A percentile compares a stretch with the other conserved stretches of the same genome.
Evolutionary conservation across 2,329 filamentous ascomycete species (phyloP).

Genomic region (Xylariales sp.): DNA sequence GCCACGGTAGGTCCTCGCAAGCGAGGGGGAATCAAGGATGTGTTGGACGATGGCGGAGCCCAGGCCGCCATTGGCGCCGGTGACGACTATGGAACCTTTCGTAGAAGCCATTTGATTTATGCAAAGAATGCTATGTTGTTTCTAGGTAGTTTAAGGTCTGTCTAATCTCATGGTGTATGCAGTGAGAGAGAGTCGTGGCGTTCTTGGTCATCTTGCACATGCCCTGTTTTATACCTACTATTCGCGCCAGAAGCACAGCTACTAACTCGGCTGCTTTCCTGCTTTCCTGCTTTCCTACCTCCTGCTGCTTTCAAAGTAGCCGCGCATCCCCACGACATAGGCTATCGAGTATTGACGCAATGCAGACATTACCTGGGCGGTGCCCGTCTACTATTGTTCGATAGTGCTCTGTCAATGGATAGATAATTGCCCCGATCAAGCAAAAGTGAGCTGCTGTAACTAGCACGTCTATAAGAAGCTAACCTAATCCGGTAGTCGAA

Average conservation of each 20-base stretch:
- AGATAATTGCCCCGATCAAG: constrained; percentile 29
- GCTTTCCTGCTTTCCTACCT: no score
- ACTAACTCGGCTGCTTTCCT: no score
- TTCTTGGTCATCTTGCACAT: background rate
- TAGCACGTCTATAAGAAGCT: background rate
- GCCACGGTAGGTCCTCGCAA: constrained; percentile 32
- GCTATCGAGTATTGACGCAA: background rate
- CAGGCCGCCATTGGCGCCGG: constrained; percentile 42
- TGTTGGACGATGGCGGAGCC: constrained; percentile 36
- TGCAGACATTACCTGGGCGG: background rate
- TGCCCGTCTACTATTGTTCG: background rate
- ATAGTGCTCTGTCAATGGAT: constrained; percentile 19
- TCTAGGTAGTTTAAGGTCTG: background rate
- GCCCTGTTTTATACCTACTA: background rate
- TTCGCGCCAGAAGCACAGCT: no score
- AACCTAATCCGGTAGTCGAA: background rate
- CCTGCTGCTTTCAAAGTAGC: no score
- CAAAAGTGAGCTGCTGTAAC: background rate
- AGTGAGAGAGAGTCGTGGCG: background rate
- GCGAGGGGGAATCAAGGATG: constrained; percentile 19
- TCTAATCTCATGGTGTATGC: background rate
- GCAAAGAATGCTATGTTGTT: background rate
- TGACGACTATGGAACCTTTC: constrained; percentile 39
- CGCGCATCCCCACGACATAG: background rate
- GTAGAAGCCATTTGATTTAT: constrained; percentile 22